These are phyloP conservation scores for Starmerella sp. DNA, from an alignment of 805 yeast species.

Conservation along the genomic window DNA sequence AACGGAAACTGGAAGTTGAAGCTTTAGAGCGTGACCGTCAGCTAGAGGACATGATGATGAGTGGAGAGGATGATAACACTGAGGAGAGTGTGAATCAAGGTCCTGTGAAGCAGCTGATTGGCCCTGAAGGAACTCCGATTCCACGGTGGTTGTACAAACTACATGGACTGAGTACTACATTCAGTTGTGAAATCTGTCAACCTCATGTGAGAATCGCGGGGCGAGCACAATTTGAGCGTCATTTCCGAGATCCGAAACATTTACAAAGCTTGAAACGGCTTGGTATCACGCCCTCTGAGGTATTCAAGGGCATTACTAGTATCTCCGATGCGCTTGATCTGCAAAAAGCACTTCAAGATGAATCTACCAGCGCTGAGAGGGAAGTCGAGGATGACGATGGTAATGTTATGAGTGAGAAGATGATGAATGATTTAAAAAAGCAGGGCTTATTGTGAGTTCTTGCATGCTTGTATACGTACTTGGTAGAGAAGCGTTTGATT, in stretches of 20 bases:
- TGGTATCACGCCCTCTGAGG: slow-evolving; percentile 49
- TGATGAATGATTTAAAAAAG: slow-evolving; percentile 71
- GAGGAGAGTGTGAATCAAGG: slow-evolving; percentile 23
- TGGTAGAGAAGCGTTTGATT: neutral
- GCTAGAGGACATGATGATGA: slow-evolving; percentile 18
- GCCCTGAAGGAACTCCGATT: slow-evolving; percentile 82
- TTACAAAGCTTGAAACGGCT: slow-evolving; percentile 59
- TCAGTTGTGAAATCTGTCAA: slow-evolving; percentile 80
- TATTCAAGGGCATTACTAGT: slow-evolving; percentile 52
- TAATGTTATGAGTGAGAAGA: slow-evolving; percentile 76
- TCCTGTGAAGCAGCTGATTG: slow-evolving; percentile 48
- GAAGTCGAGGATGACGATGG: slow-evolving; percentile 92
- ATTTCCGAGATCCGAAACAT: slow-evolving; percentile 60
- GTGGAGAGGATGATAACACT: slow-evolving; percentile 3
- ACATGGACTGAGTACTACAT: slow-evolving; percentile 68
- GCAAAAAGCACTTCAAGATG: slow-evolving; percentile 41
- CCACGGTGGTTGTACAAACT: slow-evolving; percentile 89
- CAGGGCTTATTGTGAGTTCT: slow-evolving; percentile 60
- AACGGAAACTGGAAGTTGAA: slow-evolving; percentile 45
- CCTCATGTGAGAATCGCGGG: slow-evolving; percentile 56
- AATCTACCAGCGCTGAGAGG: slow-evolving; percentile 47
- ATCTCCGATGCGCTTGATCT: slow-evolving; percentile 58
- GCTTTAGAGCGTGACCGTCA: slow-evolving; percentile 29
- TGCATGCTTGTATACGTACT: neutral
- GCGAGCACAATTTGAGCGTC: slow-evolving; percentile 55